Evolutionary conservation across 2,329 filamentous ascomycete genomes (phyloP), one percentile per base, ranked within the genome.

Genomic region (Sarocladium strictum): DNA sequence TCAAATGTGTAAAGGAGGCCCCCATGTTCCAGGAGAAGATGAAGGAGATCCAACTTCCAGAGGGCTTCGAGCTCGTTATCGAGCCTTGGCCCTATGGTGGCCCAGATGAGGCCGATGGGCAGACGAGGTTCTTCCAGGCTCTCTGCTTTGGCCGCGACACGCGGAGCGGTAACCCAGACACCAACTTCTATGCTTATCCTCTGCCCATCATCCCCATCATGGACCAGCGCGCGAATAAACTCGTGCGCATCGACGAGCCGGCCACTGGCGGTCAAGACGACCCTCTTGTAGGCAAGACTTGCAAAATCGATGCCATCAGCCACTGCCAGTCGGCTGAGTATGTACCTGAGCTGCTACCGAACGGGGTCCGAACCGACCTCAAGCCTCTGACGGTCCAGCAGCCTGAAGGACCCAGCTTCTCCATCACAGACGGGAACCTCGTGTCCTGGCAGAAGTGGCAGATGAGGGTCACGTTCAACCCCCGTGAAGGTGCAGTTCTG

Each of bases 301-400:
- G n/a, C n/a, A n/a, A n/a, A n/a, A 19, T 33, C 50, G 33, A 35
- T 23, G 12, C 29, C 7, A 55, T 56, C 37, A 59, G 56, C 3
- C 58, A 54, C n/a, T n/a, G 24, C 58, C 56, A 55, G 38, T 50
- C 58, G 1, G 56, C 58, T 21, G 56, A 59, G 53, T 59, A 58
- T 24, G 57, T 26, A 57, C 57, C 9, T 29, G 19, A n/a, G 49
- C 56, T 24, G 23, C 19, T 3, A 27, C 41, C 19, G 19, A 24
- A n/a, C 26, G 35, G 26, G 29, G 11, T 19, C 9, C n/a, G 17
- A 24, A 24, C 17, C 35, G 83, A 85, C 54, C 63, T 85, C 40
- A 85, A 85, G 67, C 82, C 83, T 1, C 69, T 85, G 45, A 78
- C 82, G 53, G 78, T 85, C 2, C 66, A 81, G n/a, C 83, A 86